Conservation (phyloP, 2,329 filamentous ascomycete genomes). For the Botrytis galanthina region DNA sequence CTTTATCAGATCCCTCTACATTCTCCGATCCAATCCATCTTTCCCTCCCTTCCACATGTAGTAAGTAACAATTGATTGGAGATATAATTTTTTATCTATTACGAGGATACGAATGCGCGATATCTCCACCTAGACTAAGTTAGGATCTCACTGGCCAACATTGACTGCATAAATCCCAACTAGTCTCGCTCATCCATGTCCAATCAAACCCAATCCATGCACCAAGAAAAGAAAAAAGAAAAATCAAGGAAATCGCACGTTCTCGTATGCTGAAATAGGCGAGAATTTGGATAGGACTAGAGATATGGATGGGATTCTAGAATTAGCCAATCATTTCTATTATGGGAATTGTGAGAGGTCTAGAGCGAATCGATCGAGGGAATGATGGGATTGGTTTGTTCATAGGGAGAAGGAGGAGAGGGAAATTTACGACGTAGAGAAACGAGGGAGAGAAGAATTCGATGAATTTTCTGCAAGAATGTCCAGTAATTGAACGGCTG, state of each 20-base stretch:
- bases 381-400: background rate
- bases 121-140: background rate
- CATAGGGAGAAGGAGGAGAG: background rate
- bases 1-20: background rate
- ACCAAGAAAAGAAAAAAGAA: background rate
- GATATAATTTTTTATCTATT: background rate
- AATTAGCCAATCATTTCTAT: background rate
- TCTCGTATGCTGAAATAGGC: background rate
- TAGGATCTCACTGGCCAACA: background rate
- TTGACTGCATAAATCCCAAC: background rate
- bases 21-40: background rate
- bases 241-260: background rate
- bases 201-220: background rate
- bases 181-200: background rate
- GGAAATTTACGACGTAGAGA: background rate
- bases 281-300: background rate
- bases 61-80: background rate
- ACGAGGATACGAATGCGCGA: background rate
- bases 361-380: background rate
- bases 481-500: background rate
- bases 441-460: background rate
- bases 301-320: background rate
- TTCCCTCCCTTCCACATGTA: background rate
- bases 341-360: background rate
- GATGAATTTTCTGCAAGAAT: background rate